Percentiles rank a stretch among this genome's conserved stretches.
These are phyloP conservation scores for Fusarium humuli DNA, from an alignment of 2,329 filamentous ascomycete genomes.

Conservation along the genomic window DNA sequence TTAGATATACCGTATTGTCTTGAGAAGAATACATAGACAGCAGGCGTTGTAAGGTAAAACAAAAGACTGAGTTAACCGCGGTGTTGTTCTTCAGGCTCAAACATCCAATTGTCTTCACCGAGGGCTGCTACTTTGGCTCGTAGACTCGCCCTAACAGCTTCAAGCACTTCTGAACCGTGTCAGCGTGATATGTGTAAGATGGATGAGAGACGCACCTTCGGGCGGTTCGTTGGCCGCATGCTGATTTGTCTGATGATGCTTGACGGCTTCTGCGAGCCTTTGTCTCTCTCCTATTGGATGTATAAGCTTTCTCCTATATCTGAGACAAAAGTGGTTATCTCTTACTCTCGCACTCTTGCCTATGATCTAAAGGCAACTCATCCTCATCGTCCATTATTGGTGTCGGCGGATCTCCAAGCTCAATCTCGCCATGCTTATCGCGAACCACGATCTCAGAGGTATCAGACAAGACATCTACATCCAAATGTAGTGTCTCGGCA, in stretches of 20 bases:
- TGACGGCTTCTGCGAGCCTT: constrained; percentile 69
- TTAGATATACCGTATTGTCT: constrained; percentile 43
- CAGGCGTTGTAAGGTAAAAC: constrained; percentile 45
- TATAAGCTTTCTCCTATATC: constrained; percentile 6
- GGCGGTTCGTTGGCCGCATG: constrained; percentile 69
- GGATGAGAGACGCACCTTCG: constrained; percentile 64
- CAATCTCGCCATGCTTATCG: constrained; percentile 71
- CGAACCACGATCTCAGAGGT: constrained; percentile 70
- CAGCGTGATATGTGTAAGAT: constrained; percentile 16
- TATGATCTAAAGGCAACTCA: constrained; percentile 67
- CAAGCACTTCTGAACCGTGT: constrained; percentile 69
- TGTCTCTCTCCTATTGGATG: constrained; percentile 65
- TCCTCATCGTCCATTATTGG: constrained; percentile 66
- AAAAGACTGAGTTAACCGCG: constrained; percentile 48
- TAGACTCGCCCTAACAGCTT: constrained; percentile 76
- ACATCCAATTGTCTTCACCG: constrained; percentile 92
- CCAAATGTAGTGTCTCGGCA: constrained; percentile 62
- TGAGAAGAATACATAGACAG: constrained; percentile 43
- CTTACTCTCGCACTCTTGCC: constrained; percentile 67
- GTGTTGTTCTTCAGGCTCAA: constrained; percentile 73
- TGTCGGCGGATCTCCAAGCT: constrained; percentile 68
- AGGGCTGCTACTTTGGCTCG: constrained; percentile 78
- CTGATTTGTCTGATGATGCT: constrained; percentile 68
- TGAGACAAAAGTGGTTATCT: neutral
- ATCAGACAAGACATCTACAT: constrained; percentile 59